Evolutionary conservation across 306 rosid genomes (phyloP), one percentile per base, ranked within the genome.

Genomic region (Hylodesmum podocarpum): DNA sequence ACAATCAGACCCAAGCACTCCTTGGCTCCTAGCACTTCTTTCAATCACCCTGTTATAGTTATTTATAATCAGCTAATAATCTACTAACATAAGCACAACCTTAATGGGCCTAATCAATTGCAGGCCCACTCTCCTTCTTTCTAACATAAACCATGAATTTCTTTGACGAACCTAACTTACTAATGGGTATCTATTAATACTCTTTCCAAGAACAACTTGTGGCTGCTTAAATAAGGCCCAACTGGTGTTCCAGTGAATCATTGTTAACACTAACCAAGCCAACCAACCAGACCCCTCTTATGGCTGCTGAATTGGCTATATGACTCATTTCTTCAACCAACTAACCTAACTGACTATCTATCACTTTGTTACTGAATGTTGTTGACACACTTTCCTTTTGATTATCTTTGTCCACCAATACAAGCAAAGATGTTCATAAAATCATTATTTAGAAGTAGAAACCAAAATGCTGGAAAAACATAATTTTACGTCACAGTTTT

Each of bases 391-490:
- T 33, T 73, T 33, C 18, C 31, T 24, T 33, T 74, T 34, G 47
- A 14, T 63, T 39, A 51, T 43, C 68, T 54, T 27, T 65, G 13
- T 29, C 72, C 15, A 41, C 46, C 64, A 14, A 79, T 71, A 49
- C 24, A 46, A 39, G 40, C 40, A 39, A 39, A 31, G 27, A 43
- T 22, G 5, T 27, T 12, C 36, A 34, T 4, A 24, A 66, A 61
- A 4, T 37, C 21, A 78, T 51, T 21, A n/a, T 29, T 10, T 8
- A 28, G 25, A 40, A 33, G 19, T 65, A 53, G 61, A 66, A 53
- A 46, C 58, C 39, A 75, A 70, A 71, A 70, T 41, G 59, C 64
- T 24, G 21, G 14, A 44, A 33, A 77, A 59, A 65, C 66, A 29
- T 34, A 18, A 51, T 15, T 72, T 54, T 39, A 47, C 64, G 55